Evolutionary conservation across 352 stramenopile genomes (phyloP).

Genomic region (Pythium brachiatum): DNA sequence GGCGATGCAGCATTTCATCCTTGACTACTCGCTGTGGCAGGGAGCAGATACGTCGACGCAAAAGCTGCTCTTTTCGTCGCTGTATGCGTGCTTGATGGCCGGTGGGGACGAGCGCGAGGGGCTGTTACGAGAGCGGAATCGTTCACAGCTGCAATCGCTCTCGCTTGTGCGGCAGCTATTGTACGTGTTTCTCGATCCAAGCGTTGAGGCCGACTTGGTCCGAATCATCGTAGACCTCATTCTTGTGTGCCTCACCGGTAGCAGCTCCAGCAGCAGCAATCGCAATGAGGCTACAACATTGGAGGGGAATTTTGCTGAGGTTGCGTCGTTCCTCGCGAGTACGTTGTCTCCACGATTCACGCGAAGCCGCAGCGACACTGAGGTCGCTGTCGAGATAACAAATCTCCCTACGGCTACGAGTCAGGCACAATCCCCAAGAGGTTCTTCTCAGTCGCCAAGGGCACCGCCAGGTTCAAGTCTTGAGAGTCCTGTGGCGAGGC

Average conservation of each 20-base stretch:
- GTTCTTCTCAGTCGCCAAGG: not conserved
- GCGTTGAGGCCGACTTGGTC: constrained; percentile 44
- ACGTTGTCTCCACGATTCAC: constrained; percentile 60
- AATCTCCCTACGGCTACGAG: not conserved
- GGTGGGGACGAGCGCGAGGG: constrained; percentile 35
- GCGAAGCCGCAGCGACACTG: constrained; percentile 9
- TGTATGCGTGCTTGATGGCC: constrained; percentile 59
- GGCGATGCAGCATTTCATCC: constrained; percentile 66
- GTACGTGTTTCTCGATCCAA: constrained; percentile 65
- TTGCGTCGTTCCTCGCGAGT: constrained; percentile 55
- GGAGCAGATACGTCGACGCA: constrained; percentile 36
- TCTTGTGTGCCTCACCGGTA: constrained; percentile 60
- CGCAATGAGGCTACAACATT: constrained; percentile 28
- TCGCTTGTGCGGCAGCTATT: constrained; percentile 63
- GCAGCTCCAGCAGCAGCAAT: constrained; percentile 32
- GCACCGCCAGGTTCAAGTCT: constrained; percentile 1
- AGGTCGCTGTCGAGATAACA: not conserved
- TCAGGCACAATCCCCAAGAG: not conserved
- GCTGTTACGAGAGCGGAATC: constrained; percentile 47
- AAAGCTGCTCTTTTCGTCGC: constrained; percentile 54
- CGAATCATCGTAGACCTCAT: constrained; percentile 65
- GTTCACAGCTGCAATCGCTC: constrained; percentile 56
- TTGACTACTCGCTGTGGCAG: constrained; percentile 74
- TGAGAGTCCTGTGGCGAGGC: constrained; percentile 28
- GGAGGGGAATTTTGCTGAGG: constrained; percentile 64